phyloP scores from a whole-genome alignment of 192 early-diverging fungal genomes.

The Backusella luteola region DNA sequence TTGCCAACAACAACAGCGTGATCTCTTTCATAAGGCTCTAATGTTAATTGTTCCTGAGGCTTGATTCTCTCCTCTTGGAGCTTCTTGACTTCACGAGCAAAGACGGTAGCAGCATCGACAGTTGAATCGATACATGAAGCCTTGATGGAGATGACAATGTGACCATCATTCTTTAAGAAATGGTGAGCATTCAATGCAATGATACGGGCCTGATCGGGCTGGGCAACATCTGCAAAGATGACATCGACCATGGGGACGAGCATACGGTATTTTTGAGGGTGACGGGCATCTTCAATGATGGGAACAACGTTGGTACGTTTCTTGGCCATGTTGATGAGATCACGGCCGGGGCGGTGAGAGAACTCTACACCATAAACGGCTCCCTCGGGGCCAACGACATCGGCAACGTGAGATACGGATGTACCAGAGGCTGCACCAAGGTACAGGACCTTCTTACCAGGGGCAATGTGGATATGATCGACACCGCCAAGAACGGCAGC shows the following conservation, averaged over 20 bases:
- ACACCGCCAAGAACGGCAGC: constrained; percentile 96
- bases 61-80: constrained; percentile 84
- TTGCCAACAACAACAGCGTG: constrained; percentile 96
- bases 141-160: constrained; percentile 99
- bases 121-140: constrained; percentile 99
- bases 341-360: constrained; percentile 62
- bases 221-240: constrained; percentile 98
- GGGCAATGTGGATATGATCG: constrained; percentile 92
- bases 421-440: constrained; percentile 96
- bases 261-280: constrained; percentile 99
- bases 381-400: constrained; percentile 94
- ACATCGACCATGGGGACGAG: constrained; percentile 96
- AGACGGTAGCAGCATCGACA: constrained; percentile 92
- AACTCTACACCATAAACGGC: constrained; percentile 83
- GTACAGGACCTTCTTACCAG: constrained; percentile 96
- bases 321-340: constrained; percentile 99
- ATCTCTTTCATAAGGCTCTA: constrained; percentile 99
- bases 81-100: constrained; percentile 97
- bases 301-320: constrained; percentile 99
- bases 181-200: constrained; percentile 95
- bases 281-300: constrained; percentile 99
- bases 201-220: constrained; percentile 99
- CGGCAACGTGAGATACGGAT: constrained; percentile 95
- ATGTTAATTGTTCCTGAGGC: constrained; percentile 94
- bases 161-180: constrained; percentile 95